phyloP scores from a whole-genome alignment of 2,329 filamentous ascomycete genomes.

The Chaetomium olivaceum region DNA sequence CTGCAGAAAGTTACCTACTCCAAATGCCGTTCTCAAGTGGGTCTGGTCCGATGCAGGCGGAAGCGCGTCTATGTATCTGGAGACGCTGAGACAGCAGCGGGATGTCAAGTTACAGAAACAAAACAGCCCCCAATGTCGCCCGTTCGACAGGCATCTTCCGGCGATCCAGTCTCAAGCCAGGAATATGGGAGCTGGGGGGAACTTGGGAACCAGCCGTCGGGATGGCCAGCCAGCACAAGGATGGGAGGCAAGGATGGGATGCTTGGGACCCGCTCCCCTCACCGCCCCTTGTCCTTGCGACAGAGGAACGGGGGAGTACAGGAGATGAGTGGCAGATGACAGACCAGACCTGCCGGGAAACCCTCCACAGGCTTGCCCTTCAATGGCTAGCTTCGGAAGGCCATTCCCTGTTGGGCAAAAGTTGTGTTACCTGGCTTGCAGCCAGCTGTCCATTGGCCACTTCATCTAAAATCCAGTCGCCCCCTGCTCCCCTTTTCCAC shows the following conservation, averaged over 20 bases:
- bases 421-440: slow-evolving; percentile 43
- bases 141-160: slow-evolving; percentile 24
- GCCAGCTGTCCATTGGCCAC: slow-evolving; percentile 49
- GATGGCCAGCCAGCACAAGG: slow-evolving; percentile 28
- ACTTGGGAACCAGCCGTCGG: slow-evolving; percentile 21
- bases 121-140: neutral
- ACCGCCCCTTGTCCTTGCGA: slow-evolving; percentile 34
- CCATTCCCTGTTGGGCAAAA: slow-evolving; percentile 54
- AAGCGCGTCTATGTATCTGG: neutral
- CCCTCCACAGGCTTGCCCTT: slow-evolving; percentile 23
- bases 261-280: slow-evolving; percentile 25
- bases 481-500: slow-evolving; percentile 48
- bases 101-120: neutral
- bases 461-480: slow-evolving; percentile 52
- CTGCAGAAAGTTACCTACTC: slow-evolving; percentile 13
- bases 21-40: slow-evolving; percentile 24
- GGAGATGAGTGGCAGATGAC: slow-evolving; percentile 24
- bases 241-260: slow-evolving; percentile 26
- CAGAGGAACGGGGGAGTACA: slow-evolving; percentile 11
- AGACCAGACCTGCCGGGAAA: slow-evolving; percentile 21
- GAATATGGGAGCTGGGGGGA: neutral
- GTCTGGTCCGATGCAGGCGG: neutral
- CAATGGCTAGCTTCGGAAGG: slow-evolving; percentile 48
- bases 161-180: slow-evolving; percentile 19
- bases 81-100: neutral